A percentile compares a stretch with the other conserved stretches of the same genome.
phyloP scores from a whole-genome alignment of 1,284 basidiomycete genomes.

The Puccinia horiana region DNA sequence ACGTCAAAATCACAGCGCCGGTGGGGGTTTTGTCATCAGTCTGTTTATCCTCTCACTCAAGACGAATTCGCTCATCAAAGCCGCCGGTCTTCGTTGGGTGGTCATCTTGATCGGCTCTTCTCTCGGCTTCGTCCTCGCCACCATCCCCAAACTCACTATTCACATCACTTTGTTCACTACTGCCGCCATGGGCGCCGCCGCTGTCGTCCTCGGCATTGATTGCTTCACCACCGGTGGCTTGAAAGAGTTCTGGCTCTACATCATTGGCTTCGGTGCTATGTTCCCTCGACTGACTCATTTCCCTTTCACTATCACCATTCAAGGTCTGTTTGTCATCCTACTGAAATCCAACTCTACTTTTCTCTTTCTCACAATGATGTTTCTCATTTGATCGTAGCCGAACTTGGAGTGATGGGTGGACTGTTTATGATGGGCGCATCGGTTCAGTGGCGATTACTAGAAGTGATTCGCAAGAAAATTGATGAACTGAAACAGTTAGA shows the following conservation, averaged over 20 bases:
- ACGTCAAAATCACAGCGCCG: neutral
- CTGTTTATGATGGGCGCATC: conserved; percentile 42
- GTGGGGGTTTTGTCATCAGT: conserved; percentile 35
- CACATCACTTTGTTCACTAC: conserved; percentile 41
- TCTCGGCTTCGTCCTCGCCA: conserved; percentile 40
- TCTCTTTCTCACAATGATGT: neutral
- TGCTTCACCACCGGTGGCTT: conserved; percentile 41
- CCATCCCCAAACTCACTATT: conserved; percentile 32
- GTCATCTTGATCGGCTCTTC: conserved; percentile 28
- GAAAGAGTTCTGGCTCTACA: conserved; percentile 48
- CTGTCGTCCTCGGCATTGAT: conserved; percentile 45
- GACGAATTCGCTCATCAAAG: conserved; percentile 27
- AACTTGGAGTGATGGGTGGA: conserved; percentile 44
- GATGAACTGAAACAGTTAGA: conserved; percentile 29
- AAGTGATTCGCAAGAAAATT: conserved; percentile 41
- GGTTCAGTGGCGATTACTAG: conserved; percentile 46
- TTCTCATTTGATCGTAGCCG: conserved; percentile 17
- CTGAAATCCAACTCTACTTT: neutral
- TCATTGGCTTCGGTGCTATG: conserved; percentile 37
- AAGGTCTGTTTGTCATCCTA: conserved; percentile 12
- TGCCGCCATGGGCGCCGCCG: conserved; percentile 43
- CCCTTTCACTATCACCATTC: conserved; percentile 43
- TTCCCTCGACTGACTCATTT: conserved; percentile 21
- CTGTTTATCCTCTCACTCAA: conserved; percentile 42
- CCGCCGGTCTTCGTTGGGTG: conserved; percentile 36